Percentiles rank a stretch among this genome's conserved stretches.
These are phyloP conservation scores for Coemansia guatemalensis DNA, from an alignment of 192 early-diverging fungal genomes.

Conservation along the genomic window DNA sequence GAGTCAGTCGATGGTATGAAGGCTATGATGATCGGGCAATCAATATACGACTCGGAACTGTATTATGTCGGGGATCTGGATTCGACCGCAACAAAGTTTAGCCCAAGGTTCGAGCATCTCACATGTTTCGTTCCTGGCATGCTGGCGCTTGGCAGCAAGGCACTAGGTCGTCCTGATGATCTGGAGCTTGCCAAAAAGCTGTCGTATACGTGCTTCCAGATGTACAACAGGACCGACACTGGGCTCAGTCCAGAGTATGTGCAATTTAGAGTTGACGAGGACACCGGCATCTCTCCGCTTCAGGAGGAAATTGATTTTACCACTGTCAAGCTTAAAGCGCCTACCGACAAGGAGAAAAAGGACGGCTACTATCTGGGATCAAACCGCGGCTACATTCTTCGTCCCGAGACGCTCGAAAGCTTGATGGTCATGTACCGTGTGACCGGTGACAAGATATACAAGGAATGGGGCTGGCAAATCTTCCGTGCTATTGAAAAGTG, in stretches of 20 bases:
- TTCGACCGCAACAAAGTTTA: conserved; percentile 39
- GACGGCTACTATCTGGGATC: conserved; percentile 42
- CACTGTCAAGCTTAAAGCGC: conserved; percentile 10
- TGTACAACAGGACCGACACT: conserved; percentile 77
- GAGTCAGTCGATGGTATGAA: conserved; percentile 53
- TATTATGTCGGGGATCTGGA: conserved; percentile 51
- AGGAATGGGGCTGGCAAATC: conserved; percentile 86
- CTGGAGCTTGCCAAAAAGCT: conserved; percentile 50
- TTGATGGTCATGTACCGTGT: conserved; percentile 84
- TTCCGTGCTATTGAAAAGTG: conserved; percentile 83
- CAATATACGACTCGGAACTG: conserved; percentile 40
- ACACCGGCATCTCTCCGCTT: conserved; percentile 26
- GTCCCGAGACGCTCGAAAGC: conserved; percentile 87
- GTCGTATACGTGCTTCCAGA: conserved; percentile 55
- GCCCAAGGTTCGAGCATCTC: conserved; percentile 52
- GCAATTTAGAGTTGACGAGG: conserved; percentile 59
- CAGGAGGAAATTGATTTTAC: conserved; percentile 34
- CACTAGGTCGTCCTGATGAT: conserved; percentile 50
- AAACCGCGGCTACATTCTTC: conserved; percentile 53
- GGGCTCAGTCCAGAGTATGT: conserved; percentile 88
- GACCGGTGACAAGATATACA: conserved; percentile 69
- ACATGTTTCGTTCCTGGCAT: conserved; percentile 72
- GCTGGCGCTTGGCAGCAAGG: conserved; percentile 62
- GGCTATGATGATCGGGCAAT: conserved; percentile 41
- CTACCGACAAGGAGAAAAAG: conserved; percentile 18